These are phyloP conservation scores for Chlorella sorokiniana DNA, from an alignment of 139 green algal species.

Conservation along the genomic window DNA sequence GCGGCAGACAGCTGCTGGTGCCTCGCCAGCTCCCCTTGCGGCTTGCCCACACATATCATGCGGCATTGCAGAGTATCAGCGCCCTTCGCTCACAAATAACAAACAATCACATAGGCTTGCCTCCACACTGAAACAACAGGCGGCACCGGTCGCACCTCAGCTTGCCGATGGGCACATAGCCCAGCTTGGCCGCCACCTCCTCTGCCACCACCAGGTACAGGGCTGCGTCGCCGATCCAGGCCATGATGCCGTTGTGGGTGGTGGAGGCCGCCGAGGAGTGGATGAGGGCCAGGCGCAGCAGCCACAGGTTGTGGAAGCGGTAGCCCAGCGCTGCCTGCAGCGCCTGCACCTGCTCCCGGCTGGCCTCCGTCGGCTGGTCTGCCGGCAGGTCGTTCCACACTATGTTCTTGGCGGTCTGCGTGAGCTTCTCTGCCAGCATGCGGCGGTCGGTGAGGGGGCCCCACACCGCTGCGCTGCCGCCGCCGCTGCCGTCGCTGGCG, in stretches of 20 bases:
- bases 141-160: conserved; percentile 25
- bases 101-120: neutral
- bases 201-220: neutral
- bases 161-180: conserved; percentile 5
- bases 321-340: conserved; percentile 11
- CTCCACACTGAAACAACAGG: neutral
- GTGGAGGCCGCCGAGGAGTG: conserved; percentile 16
- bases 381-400: neutral
- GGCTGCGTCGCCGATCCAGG: conserved; percentile 18
- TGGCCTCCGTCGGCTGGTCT: neutral
- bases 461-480: neutral
- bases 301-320: conserved; percentile 24
- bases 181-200: conserved; percentile 3
- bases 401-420: neutral
- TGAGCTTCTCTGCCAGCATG: conserved; percentile 16
- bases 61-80: neutral
- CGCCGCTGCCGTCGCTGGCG: neutral
- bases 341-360: neutral
- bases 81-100: neutral
- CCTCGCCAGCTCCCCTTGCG: too few relatives aligned
- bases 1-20: too few relatives aligned
- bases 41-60: too few relatives aligned
- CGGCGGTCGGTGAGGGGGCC: neutral
- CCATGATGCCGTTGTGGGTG: conserved; percentile 25
- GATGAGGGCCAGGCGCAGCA: conserved; percentile 21